phyloP scores from a whole-genome alignment of 2,329 filamentous ascomycete species.

The Paraconiothyrium brasiliense region DNA sequence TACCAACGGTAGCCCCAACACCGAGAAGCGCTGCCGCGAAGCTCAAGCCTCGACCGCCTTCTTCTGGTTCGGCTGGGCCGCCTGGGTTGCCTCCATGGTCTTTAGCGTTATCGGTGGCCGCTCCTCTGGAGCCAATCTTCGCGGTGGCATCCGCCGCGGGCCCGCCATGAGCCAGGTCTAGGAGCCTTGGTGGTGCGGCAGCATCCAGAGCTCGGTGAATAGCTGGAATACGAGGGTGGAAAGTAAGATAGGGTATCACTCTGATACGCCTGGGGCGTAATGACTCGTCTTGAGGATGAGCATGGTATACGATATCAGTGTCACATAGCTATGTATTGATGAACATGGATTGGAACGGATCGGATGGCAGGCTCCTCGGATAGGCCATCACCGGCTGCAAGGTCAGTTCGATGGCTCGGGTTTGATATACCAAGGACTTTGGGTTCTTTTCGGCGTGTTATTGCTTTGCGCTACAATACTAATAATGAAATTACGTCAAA shows the following conservation, averaged over 20 bases:
- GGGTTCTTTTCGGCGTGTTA: slow-evolving; percentile 5
- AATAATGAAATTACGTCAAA: slow-evolving; percentile 10
- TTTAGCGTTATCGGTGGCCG: slow-evolving; percentile 65
- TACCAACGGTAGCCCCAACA: slow-evolving; percentile 68
- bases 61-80: slow-evolving; percentile 79
- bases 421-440: slow-evolving; percentile 8
- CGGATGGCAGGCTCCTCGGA: not conserved
- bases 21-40: slow-evolving; percentile 74
- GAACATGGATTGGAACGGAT: not conserved
- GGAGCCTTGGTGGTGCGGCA: slow-evolving; percentile 35
- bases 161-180: slow-evolving; percentile 67
- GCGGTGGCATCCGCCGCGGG: slow-evolving; percentile 58
- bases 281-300: not conserved
- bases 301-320: not conserved
- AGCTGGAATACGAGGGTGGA: slow-evolving; percentile 41
- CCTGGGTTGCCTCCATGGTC: slow-evolving; percentile 65
- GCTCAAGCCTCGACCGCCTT: slow-evolving; percentile 79
- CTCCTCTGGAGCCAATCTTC: slow-evolving; percentile 53
- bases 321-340: slow-evolving; percentile 11
- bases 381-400: slow-evolving; percentile 6
- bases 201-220: slow-evolving; percentile 25
- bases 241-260: not conserved
- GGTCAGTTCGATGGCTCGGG: not conserved
- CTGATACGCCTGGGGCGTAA: not conserved
- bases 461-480: slow-evolving; percentile 13